A percentile compares a stretch with the other conserved stretches of the same genome.
These are phyloP conservation scores for Incumbomyces lentus DNA, from an alignment of 2,329 filamentous ascomycete genomes.

Conservation along the genomic window DNA sequence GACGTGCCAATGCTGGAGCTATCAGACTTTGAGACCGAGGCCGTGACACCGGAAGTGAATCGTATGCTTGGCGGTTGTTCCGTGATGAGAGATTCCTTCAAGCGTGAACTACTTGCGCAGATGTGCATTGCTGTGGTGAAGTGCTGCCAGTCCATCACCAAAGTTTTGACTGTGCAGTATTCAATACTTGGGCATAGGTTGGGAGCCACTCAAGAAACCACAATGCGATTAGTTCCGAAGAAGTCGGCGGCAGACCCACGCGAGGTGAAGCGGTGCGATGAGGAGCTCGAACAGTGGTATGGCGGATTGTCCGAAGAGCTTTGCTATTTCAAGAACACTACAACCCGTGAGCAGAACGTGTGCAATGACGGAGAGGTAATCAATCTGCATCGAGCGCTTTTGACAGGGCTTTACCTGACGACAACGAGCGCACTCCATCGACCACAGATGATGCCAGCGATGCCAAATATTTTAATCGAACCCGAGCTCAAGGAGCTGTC, in stretches of 20 bases:
- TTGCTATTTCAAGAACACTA: constrained; percentile 48
- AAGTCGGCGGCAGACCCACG: constrained; percentile 73
- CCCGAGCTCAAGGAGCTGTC: constrained; percentile 72
- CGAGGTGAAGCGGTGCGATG: constrained; percentile 68
- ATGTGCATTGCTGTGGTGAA: constrained; percentile 91
- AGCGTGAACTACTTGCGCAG: constrained; percentile 68
- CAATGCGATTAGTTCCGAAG: constrained; percentile 85
- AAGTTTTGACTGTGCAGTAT: constrained; percentile 83
- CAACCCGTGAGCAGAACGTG: constrained; percentile 42
- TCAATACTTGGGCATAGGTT: constrained; percentile 80
- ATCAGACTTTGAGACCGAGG: constrained; percentile 70
- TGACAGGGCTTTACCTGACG: constrained; percentile 91
- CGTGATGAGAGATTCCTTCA: constrained; percentile 56
- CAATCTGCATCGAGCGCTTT: constrained; percentile 66
- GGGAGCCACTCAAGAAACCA: constrained; percentile 58
- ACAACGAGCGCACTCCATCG: constrained; percentile 84
- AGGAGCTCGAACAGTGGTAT: constrained; percentile 68
- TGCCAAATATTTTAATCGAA: constrained; percentile 45
- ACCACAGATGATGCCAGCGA: constrained; percentile 75
- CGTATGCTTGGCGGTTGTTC: constrained; percentile 61
- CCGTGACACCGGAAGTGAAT: constrained; percentile 56
- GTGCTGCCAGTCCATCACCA: constrained; percentile 78
- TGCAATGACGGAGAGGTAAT: constrained; percentile 47
- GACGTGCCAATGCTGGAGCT: constrained; percentile 83
- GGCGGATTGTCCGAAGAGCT: constrained; percentile 61